Percentiles rank a stretch among this genome's conserved stretches.
Conservation (phyloP, 208 protist species). For the Leishmania gerbilli region DNA sequence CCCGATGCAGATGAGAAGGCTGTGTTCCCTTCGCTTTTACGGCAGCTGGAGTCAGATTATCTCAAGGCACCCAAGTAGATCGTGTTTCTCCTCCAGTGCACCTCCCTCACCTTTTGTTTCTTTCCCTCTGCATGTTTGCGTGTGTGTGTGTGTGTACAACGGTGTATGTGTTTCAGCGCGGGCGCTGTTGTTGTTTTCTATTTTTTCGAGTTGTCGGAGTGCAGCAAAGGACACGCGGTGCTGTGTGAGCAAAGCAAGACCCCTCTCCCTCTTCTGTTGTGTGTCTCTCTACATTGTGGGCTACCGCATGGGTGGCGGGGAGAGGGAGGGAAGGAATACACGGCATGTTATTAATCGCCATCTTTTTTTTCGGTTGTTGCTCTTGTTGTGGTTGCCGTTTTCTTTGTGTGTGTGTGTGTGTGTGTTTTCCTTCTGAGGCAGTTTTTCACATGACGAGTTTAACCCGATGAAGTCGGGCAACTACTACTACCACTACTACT, state of each 20-base stretch:
- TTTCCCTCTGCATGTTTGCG: background rate
- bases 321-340: background rate
- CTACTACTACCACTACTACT: too few species aligned
- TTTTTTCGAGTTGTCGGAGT: background rate
- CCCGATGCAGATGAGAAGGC: conserved; percentile 75
- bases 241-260: background rate
- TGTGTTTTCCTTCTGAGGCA: background rate
- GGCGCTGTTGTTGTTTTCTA: background rate
- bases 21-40: conserved; percentile 64
- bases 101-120: background rate
- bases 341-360: background rate
- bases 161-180: background rate
- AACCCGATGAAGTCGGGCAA: background rate
- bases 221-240: background rate
- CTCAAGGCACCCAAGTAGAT: conserved; percentile 37
- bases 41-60: conserved; percentile 81
- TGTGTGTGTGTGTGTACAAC: background rate
- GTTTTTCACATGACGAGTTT: background rate
- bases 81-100: background rate
- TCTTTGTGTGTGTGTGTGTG: background rate
- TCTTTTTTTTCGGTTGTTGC: background rate
- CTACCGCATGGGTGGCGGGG: background rate
- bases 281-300: background rate
- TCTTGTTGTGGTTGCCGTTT: background rate
- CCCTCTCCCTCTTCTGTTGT: background rate